These are phyloP conservation scores for Apiospora saccharicola DNA, from an alignment of 2,329 filamentous ascomycete species.

Conservation along the genomic window DNA sequence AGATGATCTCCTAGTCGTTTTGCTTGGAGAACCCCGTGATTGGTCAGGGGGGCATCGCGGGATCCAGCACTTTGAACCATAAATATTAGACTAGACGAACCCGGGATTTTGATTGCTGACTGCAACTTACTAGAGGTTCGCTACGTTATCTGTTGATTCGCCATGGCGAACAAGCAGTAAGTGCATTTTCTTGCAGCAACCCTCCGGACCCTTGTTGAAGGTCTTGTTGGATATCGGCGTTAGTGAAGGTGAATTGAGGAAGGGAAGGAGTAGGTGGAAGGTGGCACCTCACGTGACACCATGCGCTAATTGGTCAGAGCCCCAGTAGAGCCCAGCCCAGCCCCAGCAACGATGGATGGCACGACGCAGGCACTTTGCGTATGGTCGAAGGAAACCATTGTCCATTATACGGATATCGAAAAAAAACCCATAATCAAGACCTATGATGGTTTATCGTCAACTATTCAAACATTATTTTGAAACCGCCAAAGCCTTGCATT, in stretches of 20 bases:
- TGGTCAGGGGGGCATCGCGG: constrained; percentile 81
- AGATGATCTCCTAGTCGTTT: constrained; percentile 73
- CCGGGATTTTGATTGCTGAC: background rate
- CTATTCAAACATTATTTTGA: background rate
- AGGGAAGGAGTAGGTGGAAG: background rate
- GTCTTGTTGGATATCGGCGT: background rate
- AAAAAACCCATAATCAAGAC: background rate
- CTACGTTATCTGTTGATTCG: constrained; percentile 90
- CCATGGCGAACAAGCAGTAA: constrained; percentile 85
- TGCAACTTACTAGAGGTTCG: constrained; percentile 70
- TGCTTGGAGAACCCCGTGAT: constrained; percentile 83
- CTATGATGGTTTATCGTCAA: background rate
- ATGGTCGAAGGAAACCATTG: background rate
- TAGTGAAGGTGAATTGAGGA: background rate
- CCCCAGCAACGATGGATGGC: background rate
- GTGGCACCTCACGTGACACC: background rate
- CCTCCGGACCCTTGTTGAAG: constrained; percentile 21
- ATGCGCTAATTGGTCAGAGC: background rate
- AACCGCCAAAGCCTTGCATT: background rate
- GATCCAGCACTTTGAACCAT: constrained; percentile 70
- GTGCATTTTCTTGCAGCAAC: constrained; percentile 46
- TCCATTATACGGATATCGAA: background rate
- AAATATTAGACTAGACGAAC: constrained; percentile 12
- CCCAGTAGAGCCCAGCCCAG: background rate
- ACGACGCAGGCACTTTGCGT: background rate